These are phyloP conservation scores for Carallia brachiata DNA, from an alignment of 345 rosid species.

Conservation along the genomic window DNA sequence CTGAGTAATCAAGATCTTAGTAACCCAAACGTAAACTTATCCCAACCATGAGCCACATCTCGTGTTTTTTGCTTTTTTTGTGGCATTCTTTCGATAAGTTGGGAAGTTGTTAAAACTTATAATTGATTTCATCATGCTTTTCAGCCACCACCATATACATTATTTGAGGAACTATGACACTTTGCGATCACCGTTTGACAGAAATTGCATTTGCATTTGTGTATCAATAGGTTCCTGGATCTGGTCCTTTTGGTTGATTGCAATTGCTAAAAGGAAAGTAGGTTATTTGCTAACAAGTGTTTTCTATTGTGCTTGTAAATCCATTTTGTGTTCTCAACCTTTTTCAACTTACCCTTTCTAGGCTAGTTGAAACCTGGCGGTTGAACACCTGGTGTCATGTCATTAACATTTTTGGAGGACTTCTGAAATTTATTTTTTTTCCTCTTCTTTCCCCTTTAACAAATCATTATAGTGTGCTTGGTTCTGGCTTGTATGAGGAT, in stretches of 20 bases:
- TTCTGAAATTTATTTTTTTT: neutral
- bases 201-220: constrained; percentile 83
- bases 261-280: constrained; percentile 62
- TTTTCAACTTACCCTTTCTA: neutral
- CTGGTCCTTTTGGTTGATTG: constrained; percentile 28
- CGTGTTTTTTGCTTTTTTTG: no score
- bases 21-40: no score
- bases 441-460: no score
- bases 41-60: no score
- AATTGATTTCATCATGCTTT: no score
- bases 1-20: no score
- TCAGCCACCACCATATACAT: no score
- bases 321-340: neutral
- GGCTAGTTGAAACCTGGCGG: neutral
- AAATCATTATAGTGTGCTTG: neutral
- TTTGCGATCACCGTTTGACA: constrained; percentile 25
- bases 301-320: neutral
- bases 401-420: neutral
- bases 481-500: neutral
- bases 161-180: no score
- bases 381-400: neutral
- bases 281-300: constrained; percentile 32
- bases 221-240: constrained; percentile 59
- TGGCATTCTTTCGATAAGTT: no score
- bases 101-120: no score